Evolutionary conservation across 208 protist genomes (phyloP), one percentile per base, ranked within the genome.

Genomic region (Leishmania aethiopica): DNA sequence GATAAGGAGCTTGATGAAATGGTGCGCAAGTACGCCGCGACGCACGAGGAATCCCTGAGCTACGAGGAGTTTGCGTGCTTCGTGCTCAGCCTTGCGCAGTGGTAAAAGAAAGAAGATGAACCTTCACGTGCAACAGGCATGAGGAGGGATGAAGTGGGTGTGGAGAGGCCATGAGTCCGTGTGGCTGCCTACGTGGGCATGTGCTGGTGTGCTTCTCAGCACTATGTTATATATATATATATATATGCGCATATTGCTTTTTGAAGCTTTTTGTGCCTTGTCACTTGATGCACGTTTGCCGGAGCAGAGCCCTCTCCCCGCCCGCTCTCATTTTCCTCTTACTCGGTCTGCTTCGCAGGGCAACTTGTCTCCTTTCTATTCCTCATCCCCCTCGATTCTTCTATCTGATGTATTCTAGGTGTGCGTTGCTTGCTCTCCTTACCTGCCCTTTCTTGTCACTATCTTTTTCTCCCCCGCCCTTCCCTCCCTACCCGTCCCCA

Each of bases 51-150:
- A 59, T 88, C 86, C 17, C 88, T 98, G 66, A 95, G 85, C 6
- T 98, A 94, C 84, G 94, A 98, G 45, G 96, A 98, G 84, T 98
- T 98, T 80, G 88, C 88, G 72, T 98, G 96, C 88, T 93, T 98
- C 74, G 89, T 96, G 82, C 89, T 98, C 6, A 90, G 84, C 79
- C 90, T 97, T 73, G 94, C 94, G 32, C 94, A 97, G 87, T 96
- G 94, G 86, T 98, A 91, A 90, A 67, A 37, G 45, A 74, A 40
- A 47, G 13, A 80, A 19, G 62, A 71, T 55, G n/a, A 28, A 49
- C 5, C 5, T 82, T n/a, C 66, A 75, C 10, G 80, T 78, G 73
- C 55, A 72, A 75, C 15, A 8, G 47, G 45, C 62, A 75, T 53
- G 25, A 60, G 11, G 74, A 67, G 70, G 8, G 28, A 60, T 35